Evolutionary conservation across 805 yeast genomes (phyloP).

Genomic region (Huiozyma sinensis): DNA sequence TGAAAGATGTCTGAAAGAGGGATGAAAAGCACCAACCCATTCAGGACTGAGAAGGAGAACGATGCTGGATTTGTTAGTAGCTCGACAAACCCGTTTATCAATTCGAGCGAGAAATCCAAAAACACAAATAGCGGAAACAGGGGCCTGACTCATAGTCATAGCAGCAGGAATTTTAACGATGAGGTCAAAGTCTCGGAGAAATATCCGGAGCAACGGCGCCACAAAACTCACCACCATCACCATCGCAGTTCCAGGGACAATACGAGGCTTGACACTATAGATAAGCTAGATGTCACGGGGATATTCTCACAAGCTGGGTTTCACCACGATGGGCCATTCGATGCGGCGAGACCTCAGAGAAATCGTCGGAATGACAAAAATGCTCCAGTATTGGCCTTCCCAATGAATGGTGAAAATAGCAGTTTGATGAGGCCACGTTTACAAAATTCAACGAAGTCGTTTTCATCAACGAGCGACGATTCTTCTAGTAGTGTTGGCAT

Average conservation of each 20-base stretch:
- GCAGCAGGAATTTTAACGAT: too few relatives aligned
- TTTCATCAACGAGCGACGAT: slow-evolving; percentile 1
- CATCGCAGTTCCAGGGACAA: background rate
- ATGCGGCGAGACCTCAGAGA: slow-evolving; percentile 94
- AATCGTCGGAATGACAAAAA: slow-evolving; percentile 52
- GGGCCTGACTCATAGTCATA: too few relatives aligned
- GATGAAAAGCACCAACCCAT: too few relatives aligned
- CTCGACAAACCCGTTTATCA: too few relatives aligned
- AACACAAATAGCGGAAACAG: too few relatives aligned
- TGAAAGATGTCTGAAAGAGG: too few relatives aligned
- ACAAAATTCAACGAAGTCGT: background rate
- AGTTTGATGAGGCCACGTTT: slow-evolving; percentile 33
- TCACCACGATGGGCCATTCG: slow-evolving; percentile 99
- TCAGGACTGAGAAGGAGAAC: too few relatives aligned
- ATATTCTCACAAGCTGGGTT: slow-evolving; percentile 85
- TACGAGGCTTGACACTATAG: slow-evolving; percentile 66
- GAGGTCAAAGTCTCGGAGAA: too few relatives aligned
- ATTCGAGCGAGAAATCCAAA: too few relatives aligned
- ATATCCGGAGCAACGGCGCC: too few relatives aligned
- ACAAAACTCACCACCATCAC: background rate
- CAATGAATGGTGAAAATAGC: slow-evolving; percentile 80
- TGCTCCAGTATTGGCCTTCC: slow-evolving; percentile 96
- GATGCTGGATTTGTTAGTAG: too few relatives aligned
- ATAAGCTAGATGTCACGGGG: slow-evolving; percentile 89
- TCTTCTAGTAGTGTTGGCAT: slow-evolving; percentile 34